Evolutionary conservation across 345 rosid species (phyloP).

Genomic region (Pugionium cornutum): DNA sequence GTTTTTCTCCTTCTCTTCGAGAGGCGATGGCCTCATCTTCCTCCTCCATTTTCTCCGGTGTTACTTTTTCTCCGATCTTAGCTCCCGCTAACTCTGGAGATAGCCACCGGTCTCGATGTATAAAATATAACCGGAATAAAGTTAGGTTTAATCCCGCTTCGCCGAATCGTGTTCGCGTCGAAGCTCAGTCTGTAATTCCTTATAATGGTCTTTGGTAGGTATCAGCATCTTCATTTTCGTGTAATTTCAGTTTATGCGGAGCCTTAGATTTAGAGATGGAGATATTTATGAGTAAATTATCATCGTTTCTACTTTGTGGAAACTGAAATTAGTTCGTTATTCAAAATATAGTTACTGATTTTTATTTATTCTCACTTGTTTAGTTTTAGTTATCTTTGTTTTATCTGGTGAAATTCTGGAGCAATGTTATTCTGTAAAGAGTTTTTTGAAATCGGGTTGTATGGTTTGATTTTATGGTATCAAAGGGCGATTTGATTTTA

Average conservation of each 20-base stretch:
- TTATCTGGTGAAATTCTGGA: background rate
- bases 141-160: constrained; percentile 40
- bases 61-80: constrained; percentile 37
- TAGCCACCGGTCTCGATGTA: constrained; percentile 30
- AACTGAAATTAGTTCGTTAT: background rate
- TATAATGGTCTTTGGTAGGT: constrained; percentile 35
- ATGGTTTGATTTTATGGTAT: constrained; percentile 25
- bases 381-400: background rate
- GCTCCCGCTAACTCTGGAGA: constrained; percentile 32
- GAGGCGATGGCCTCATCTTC: constrained; percentile 48
- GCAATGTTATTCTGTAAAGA: background rate
- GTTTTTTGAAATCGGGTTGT: background rate
- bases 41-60: constrained; percentile 42
- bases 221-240: background rate
- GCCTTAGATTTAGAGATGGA: constrained; percentile 1
- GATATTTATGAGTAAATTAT: constrained; percentile 2
- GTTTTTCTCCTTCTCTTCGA: constrained; percentile 6
- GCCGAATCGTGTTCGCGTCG: constrained; percentile 29
- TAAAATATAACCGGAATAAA: constrained; percentile 21
- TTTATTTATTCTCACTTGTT: background rate
- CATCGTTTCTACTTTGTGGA: constrained; percentile 1
- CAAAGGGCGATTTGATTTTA: constrained; percentile 38
- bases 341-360: constrained; percentile 2
- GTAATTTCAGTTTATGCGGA: background rate
- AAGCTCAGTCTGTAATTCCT: constrained; percentile 34